Base-by-base conservation (phyloP, 257 asterid species). In the Parsonsia alboflavescens region DNA sequence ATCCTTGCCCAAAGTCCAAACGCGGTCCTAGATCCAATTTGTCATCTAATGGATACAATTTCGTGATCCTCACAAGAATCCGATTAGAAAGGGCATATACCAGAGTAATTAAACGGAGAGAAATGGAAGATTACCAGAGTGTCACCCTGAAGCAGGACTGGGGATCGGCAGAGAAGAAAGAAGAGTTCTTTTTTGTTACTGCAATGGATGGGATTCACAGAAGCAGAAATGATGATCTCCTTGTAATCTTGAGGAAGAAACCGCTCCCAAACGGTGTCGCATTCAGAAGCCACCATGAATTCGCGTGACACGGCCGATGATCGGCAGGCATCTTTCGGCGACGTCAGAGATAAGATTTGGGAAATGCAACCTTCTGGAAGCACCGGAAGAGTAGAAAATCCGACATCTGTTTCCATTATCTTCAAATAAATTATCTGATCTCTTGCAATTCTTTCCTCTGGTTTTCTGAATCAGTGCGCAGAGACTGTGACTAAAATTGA, bases 331-430 rank as follows among this genome's bases (percentile, higher is more conserved):
- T 85, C 87, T 49, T 44, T 72, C 0, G 86, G 83, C 17, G 82
- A 69, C 5, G 86, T 85, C 0, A 15, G 13, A 7, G 88, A 87
- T 66, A 83, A n/a, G 58, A 85, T 78, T 4, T 76, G 68, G 0
- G 87, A 58, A 5, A 82, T 48, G 71, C 89, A 87, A 6, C 54
- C 82, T 77, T 80, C 85, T 2, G 88, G 82, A 1, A 85, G 24
- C 0, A n/a, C 1, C 22, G 21, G 0, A 0, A 52, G 39, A 33
- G 39, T 1, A 33, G 1, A 33, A 1, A 33, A 33, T 33, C 39
- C 39, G 39, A 33, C 39, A 33, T 33, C 39, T 3, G 2, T 33
- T 33, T 33, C 39, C 39, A 33, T 33, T 33, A 33, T 33, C 39
- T 50, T 13, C 56, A 3, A 3, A 0, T 50, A n/a, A 3, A 15